These are phyloP conservation scores for Corymbia calophylla DNA, from an alignment of 441 rosid genomes.

Conservation along the genomic window DNA sequence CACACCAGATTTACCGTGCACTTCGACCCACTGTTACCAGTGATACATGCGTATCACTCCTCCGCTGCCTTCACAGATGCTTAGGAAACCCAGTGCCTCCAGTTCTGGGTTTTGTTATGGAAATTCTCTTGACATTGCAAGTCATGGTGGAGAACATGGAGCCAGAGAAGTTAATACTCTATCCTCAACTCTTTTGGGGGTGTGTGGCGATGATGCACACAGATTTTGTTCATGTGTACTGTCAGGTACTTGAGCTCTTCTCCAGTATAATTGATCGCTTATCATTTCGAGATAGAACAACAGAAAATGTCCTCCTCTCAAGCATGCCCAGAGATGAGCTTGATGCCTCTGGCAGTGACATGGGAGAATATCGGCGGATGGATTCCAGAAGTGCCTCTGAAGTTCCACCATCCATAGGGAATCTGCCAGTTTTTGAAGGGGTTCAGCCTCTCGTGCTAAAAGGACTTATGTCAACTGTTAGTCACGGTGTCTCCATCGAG, in stretches of 20 bases:
- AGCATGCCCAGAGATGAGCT: conserved; percentile 97
- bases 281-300: conserved; percentile 89
- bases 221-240: conserved; percentile 91
- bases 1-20: conserved; percentile 99
- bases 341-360: conserved; percentile 32
- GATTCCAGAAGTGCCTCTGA: conserved; percentile 60
- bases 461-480: conserved; percentile 90
- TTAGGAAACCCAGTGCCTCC: conserved; percentile 96
- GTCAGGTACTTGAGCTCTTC: conserved; percentile 97
- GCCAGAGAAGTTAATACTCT: conserved; percentile 94
- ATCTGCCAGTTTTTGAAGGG: conserved; percentile 86
- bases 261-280: conserved; percentile 82
- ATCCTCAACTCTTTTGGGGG: conserved; percentile 99
- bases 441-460: conserved; percentile 97
- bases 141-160: conserved; percentile 99
- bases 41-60: conserved; percentile 91
- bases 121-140: conserved; percentile 89
- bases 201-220: conserved; percentile 99
- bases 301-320: conserved; percentile 93
- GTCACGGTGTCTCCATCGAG: conserved; percentile 87
- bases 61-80: conserved; percentile 96
- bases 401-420: conserved; percentile 61
- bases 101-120: conserved; percentile 94
- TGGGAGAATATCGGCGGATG: conserved; percentile 58
- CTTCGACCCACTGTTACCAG: conserved; percentile 90